Evolutionary conservation across 176 grass and related monocot genomes (phyloP).

Genomic region (Otatea glauca): DNA sequence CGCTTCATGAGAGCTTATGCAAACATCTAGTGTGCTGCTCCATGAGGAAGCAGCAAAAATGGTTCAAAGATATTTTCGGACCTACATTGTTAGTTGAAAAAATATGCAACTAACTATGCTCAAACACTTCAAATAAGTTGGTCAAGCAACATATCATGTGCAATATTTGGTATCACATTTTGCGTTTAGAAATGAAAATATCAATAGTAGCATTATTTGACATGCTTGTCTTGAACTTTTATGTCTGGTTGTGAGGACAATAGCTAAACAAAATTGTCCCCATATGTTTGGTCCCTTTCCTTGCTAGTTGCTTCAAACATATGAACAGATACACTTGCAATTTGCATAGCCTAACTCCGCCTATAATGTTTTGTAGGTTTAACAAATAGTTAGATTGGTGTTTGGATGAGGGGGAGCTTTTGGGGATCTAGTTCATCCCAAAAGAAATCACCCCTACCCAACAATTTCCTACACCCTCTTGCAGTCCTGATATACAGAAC

Average conservation of each 20-base stretch:
- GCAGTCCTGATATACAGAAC: neutral
- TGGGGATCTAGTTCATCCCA: too few species aligned
- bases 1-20: neutral
- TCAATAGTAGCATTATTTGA: too few species aligned
- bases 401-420: too few species aligned
- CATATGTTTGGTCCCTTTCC: neutral
- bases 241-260: too few species aligned
- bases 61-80: neutral
- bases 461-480: neutral
- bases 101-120: neutral
- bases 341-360: neutral
- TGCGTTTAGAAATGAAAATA: neutral
- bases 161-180: neutral
- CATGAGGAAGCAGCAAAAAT: constrained; percentile 2
- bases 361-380: neutral
- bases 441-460: too few species aligned
- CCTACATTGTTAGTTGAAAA: neutral
- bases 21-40: neutral
- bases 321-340: neutral
- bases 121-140: neutral
- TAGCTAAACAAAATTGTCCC: neutral
- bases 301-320: neutral
- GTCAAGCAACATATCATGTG: neutral
- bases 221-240: too few species aligned
- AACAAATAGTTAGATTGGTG: neutral